phyloP scores from a whole-genome alignment of 2,329 filamentous ascomycete species.

The Didymella exigua region DNA sequence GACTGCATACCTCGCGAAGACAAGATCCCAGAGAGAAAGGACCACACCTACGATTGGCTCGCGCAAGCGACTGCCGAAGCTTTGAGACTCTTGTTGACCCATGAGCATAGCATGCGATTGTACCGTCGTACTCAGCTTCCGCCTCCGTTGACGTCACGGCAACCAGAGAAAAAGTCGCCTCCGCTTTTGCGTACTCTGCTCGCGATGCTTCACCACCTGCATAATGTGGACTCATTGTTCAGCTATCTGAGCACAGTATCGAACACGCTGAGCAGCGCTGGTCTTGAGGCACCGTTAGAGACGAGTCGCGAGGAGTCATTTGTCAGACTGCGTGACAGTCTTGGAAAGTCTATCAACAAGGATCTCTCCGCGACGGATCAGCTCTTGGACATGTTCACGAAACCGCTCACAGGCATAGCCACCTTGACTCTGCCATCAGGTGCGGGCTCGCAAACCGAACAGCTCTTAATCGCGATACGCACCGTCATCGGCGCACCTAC shows the following conservation, averaged over 20 bases:
- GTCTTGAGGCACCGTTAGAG: slow-evolving; percentile 35
- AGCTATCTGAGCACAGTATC: slow-evolving; percentile 35
- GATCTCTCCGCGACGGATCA: slow-evolving; percentile 41
- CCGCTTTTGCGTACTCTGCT: slow-evolving; percentile 65
- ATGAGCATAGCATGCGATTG: slow-evolving; percentile 79
- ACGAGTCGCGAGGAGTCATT: slow-evolving; percentile 37
- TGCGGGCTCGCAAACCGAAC: slow-evolving; percentile 26
- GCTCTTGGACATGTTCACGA: slow-evolving; percentile 37
- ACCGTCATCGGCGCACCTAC: slow-evolving; percentile 43
- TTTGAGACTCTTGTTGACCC: slow-evolving; percentile 76
- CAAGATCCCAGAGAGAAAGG: slow-evolving; percentile 29
- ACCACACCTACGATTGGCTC: slow-evolving; percentile 50
- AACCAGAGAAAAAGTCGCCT: slow-evolving; percentile 58
- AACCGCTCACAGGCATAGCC: slow-evolving; percentile 38
- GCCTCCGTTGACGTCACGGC: slow-evolving; percentile 58
- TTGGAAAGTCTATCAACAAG: slow-evolving; percentile 35
- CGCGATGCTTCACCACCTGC: slow-evolving; percentile 58
- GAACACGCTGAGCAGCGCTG: slow-evolving; percentile 34
- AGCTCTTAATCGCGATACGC: slow-evolving; percentile 35
- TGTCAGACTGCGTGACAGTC: slow-evolving; percentile 33
- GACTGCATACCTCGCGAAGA: slow-evolving; percentile 70
- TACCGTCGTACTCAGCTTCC: slow-evolving; percentile 70
- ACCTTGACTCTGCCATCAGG: slow-evolving; percentile 35
- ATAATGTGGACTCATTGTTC: slow-evolving; percentile 46
- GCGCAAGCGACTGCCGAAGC: slow-evolving; percentile 70